phyloP scores from a whole-genome alignment of 306 rosid species.

The Gillenia trifoliata region DNA sequence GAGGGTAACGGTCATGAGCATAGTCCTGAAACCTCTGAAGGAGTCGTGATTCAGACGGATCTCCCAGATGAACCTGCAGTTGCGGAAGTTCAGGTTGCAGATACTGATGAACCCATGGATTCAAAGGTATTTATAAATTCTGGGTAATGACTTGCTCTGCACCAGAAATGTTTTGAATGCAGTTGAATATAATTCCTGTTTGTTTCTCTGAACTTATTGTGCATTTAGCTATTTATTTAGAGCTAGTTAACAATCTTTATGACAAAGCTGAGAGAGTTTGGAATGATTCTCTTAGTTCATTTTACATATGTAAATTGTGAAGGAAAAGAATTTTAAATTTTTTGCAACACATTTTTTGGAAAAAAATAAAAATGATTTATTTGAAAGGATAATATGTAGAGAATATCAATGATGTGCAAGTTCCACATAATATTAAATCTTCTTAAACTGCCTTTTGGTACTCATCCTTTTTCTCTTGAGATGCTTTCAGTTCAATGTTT shows the following conservation, averaged over 20 bases:
- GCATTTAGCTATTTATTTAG: neutral
- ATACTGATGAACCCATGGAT: conserved; percentile 24
- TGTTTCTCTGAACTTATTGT: neutral
- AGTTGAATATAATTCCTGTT: neutral
- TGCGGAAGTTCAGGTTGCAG: conserved; percentile 22
- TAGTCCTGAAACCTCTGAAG: neutral
- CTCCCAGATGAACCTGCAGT: conserved; percentile 25
- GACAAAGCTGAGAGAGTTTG: neutral
- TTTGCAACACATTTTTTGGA: no score
- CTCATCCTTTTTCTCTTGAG: neutral
- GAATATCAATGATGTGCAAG: neutral
- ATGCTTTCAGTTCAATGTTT: neutral
- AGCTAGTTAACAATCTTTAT: neutral
- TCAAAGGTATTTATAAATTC: conserved; percentile 40
- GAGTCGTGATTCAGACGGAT: conserved; percentile 17
- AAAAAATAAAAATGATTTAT: neutral
- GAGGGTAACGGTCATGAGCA: neutral
- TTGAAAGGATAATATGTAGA: neutral
- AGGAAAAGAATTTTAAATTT: neutral
- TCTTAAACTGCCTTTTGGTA: neutral
- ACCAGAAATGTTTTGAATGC: neutral
- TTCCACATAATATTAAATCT: neutral
- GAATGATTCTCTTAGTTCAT: neutral
- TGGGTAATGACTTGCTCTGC: neutral
- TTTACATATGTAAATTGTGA: neutral